phyloP scores from a whole-genome alignment of 1,139 yeast genomes.

The Arxiozyma slooffiae region DNA sequence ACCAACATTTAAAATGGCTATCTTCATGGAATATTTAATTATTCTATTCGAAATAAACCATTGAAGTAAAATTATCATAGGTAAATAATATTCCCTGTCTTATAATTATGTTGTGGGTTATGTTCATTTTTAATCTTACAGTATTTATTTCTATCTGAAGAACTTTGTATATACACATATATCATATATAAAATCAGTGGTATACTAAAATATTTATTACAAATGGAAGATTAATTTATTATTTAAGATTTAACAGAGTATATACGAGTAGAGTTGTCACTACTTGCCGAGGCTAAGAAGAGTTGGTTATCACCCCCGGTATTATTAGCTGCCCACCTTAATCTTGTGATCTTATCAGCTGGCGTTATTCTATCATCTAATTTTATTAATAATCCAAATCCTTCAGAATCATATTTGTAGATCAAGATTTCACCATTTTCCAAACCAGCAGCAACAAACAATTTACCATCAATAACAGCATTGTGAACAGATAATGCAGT shows the following conservation, averaged over 20 bases:
- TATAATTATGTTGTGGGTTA: too few relatives aligned
- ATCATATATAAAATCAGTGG: too few relatives aligned
- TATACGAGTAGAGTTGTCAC: slow-evolving; percentile 59
- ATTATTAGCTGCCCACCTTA: slow-evolving; percentile 40
- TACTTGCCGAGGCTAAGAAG: slow-evolving; percentile 56
- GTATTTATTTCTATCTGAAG: too few relatives aligned
- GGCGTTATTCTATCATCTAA: slow-evolving; percentile 42
- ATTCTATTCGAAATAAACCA: background rate
- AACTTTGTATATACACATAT: background rate
- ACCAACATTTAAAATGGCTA: slow-evolving; percentile 40
- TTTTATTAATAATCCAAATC: slow-evolving; percentile 29
- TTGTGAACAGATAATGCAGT: slow-evolving; percentile 59
- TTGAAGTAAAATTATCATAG: background rate
- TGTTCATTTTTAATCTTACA: too few relatives aligned
- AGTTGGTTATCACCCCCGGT: slow-evolving; percentile 19
- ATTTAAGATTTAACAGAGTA: slow-evolving; percentile 33
- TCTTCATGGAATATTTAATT: slow-evolving; percentile 36
- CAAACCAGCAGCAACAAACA: slow-evolving; percentile 55
- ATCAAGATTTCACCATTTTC: slow-evolving; percentile 50
- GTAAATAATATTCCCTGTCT: background rate
- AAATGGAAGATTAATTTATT: background rate
- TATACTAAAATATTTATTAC: background rate
- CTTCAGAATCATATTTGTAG: slow-evolving; percentile 25
- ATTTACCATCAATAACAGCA: slow-evolving; percentile 22
- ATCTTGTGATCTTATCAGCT: slow-evolving; percentile 48